Conservation (phyloP, 352 stramenopile genomes). For the Phytophthora vignae region DNA sequence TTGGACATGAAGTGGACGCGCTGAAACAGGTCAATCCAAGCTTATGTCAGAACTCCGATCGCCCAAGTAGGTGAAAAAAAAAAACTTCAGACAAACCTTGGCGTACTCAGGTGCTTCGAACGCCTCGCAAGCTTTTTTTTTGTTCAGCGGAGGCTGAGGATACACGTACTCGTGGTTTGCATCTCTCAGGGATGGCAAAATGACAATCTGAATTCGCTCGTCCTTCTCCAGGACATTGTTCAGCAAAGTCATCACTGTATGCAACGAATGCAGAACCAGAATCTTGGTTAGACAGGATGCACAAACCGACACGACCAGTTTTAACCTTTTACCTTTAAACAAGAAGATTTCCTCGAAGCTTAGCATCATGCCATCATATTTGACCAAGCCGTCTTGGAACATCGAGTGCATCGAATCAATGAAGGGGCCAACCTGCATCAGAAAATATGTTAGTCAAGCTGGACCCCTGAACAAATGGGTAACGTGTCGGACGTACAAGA, state of each 20-base stretch:
- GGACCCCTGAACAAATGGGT: not conserved
- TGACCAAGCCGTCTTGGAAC: constrained; percentile 85
- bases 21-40: constrained; percentile 29
- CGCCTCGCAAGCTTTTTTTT: constrained; percentile 81
- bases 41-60: constrained; percentile 4
- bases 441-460: not conserved
- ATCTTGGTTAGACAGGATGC: not conserved
- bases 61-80: not conserved
- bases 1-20: constrained; percentile 96
- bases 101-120: constrained; percentile 64
- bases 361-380: constrained; percentile 83
- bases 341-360: constrained; percentile 89
- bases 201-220: constrained; percentile 84
- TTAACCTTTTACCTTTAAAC: constrained; percentile 68
- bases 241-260: constrained; percentile 76
- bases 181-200: constrained; percentile 97
- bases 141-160: constrained; percentile 94
- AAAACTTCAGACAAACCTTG: constrained; percentile 49
- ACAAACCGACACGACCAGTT: not conserved
- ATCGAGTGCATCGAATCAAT: constrained; percentile 94
- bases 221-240: constrained; percentile 70
- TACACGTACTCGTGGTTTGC: constrained; percentile 96
- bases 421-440: constrained; percentile 93
- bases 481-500: constrained; percentile 58
- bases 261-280: not conserved